A percentile compares a stretch with the other conserved stretches of the same genome.
phyloP scores from a whole-genome alignment of 371 early-diverging fungal genomes.

The Coemansia sp. region DNA sequence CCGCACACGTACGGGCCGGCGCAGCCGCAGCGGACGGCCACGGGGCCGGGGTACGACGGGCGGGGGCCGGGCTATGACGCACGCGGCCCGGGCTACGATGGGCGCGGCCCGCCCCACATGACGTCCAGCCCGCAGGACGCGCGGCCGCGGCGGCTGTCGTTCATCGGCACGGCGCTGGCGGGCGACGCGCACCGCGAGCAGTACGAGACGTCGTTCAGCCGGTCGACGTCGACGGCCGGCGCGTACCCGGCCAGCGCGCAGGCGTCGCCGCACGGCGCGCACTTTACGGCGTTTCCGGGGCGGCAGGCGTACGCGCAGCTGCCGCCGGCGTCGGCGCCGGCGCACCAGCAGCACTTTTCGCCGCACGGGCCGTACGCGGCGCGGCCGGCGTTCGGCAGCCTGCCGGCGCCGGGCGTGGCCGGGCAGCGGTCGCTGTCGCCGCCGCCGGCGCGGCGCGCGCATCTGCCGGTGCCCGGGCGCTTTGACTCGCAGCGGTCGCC shows the following conservation, averaged over 20 bases:
- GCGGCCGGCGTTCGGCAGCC: conserved; percentile 21
- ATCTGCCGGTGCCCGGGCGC: conserved; percentile 32
- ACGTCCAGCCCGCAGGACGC: conserved; percentile 16
- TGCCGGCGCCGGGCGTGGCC: conserved; percentile 16
- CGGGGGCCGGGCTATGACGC: conserved; percentile 8
- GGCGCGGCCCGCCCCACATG: conserved; percentile 2
- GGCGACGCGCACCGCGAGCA: conserved; percentile 35
- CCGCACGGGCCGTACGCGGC: conserved; percentile 17
- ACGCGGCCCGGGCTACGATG: conserved; percentile 10
- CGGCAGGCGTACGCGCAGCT: conserved; percentile 13
- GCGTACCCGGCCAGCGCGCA: conserved; percentile 18
- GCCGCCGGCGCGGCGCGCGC: conserved; percentile 15
- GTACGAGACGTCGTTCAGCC: conserved; percentile 44
- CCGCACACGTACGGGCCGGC: conserved; percentile 2
- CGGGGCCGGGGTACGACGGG: conserved; percentile 1
- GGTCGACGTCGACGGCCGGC: conserved; percentile 26
- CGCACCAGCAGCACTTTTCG: conserved; percentile 41
- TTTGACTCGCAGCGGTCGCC: conserved; percentile 41
- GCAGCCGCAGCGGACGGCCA: conserved; percentile 5
- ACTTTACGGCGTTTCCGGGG: conserved; percentile 14
- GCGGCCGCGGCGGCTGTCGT: conserved; percentile 43
- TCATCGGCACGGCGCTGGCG: conserved; percentile 23
- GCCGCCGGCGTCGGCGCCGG: conserved; percentile 46
- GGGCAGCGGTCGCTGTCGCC: conserved; percentile 44
- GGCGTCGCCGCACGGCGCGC: conserved; percentile 33